Percentiles rank a stretch among this genome's conserved stretches.
Evolutionary conservation across 1,284 basidiomycete species (phyloP).

Genomic region (Ustilago loliicola): DNA sequence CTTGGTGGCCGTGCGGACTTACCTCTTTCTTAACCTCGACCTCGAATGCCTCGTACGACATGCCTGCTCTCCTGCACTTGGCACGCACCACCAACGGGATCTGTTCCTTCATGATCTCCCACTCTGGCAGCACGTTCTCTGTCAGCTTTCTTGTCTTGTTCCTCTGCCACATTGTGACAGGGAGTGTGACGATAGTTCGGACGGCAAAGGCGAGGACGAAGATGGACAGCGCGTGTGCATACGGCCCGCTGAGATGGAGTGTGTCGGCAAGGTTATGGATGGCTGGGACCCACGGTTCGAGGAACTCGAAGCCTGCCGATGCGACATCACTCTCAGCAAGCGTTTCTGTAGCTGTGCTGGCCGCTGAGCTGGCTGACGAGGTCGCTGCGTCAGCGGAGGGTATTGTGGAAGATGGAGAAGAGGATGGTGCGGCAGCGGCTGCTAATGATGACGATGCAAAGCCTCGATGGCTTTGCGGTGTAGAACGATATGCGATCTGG

Average conservation of each 20-base stretch:
- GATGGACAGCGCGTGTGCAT: constrained; percentile 76
- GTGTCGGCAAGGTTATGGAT: constrained; percentile 51
- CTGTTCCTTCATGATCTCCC: constrained; percentile 75
- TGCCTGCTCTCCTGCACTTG: constrained; percentile 74
- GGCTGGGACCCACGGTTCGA: constrained; percentile 48
- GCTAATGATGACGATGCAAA: constrained; percentile 27
- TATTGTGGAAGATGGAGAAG: constrained; percentile 9
- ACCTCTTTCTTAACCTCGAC: constrained; percentile 68
- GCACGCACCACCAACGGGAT: constrained; percentile 73
- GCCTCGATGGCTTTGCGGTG: constrained; percentile 12
- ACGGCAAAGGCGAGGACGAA: constrained; percentile 79
- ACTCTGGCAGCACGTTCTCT: constrained; percentile 78
- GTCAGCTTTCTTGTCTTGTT: constrained; percentile 77
- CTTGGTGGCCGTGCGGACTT: constrained; percentile 1
- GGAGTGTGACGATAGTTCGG: constrained; percentile 79
- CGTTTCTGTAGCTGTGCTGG: constrained; percentile 10
- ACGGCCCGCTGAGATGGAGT: constrained; percentile 46
- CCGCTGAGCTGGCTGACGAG: not conserved
- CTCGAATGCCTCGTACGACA: constrained; percentile 74
- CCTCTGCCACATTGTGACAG: constrained; percentile 84
- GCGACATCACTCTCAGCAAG: constrained; percentile 14
- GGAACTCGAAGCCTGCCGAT: constrained; percentile 47
- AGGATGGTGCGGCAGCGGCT: constrained; percentile 3
- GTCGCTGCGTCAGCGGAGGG: not conserved
- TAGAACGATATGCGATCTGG: not conserved